A percentile compares a stretch with the other conserved stretches of the same genome.
Evolutionary conservation across 768 basidiomycete genomes (phyloP).

Genomic region (Crucibulum laeve): DNA sequence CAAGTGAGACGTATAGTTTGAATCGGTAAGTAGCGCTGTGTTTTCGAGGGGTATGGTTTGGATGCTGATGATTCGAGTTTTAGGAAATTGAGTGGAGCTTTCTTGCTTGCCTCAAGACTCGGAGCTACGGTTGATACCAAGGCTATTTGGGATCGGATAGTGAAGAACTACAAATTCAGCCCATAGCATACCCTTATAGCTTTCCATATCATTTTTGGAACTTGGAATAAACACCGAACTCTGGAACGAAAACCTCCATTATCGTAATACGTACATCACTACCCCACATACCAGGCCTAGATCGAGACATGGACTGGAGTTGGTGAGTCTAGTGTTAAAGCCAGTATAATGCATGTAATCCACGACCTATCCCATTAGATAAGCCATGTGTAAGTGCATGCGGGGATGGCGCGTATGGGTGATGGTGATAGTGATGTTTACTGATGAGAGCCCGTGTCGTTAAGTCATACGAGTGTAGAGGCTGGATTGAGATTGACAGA

Average conservation of each 20-base stretch:
- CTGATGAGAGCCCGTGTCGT: neutral
- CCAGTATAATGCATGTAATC: constrained; percentile 7
- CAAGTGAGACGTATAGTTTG: constrained; percentile 89
- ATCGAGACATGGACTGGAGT: neutral
- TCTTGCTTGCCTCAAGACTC: constrained; percentile 73
- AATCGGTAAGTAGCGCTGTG: constrained; percentile 56
- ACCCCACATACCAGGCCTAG: neutral
- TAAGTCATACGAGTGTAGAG: neutral
- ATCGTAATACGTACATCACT: neutral
- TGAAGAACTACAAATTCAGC: constrained; percentile 34
- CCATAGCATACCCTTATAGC: constrained; percentile 6
- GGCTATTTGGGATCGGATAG: constrained; percentile 70
- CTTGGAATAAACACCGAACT: neutral
- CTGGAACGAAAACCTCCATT: neutral
- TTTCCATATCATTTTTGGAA: no score
- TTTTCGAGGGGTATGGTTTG: neutral
- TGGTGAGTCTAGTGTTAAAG: constrained; percentile 18
- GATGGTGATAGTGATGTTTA: no score
- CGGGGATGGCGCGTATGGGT: constrained; percentile 4
- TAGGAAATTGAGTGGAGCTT: constrained; percentile 81
- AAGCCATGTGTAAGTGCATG: no score
- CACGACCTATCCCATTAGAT: no score
- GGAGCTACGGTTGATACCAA: constrained; percentile 71
- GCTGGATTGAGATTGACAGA: constrained; percentile 35
- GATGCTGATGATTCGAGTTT: neutral